phyloP scores from a whole-genome alignment of 306 rosid species.

The Quercus berberidifolia region DNA sequence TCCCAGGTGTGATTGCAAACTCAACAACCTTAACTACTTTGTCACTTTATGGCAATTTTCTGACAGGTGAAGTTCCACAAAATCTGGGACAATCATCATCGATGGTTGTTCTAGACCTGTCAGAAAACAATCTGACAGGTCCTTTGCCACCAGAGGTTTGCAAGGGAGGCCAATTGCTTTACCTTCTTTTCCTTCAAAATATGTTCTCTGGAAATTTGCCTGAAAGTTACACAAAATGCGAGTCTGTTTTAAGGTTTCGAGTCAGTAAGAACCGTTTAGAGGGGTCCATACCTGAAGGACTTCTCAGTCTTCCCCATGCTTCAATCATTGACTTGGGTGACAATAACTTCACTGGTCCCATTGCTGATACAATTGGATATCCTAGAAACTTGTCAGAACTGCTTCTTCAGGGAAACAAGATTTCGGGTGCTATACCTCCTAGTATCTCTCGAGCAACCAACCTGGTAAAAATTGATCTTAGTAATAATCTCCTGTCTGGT shows the following conservation, averaged over 20 bases:
- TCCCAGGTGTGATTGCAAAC: constrained; percentile 63
- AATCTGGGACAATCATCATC: constrained; percentile 68
- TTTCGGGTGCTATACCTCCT: constrained; percentile 77
- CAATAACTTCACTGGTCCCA: constrained; percentile 62
- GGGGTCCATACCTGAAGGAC: constrained; percentile 70
- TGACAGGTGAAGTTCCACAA: constrained; percentile 65
- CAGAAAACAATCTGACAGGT: constrained; percentile 74
- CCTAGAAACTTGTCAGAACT: constrained; percentile 79
- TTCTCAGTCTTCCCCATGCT: constrained; percentile 67
- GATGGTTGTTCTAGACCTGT: constrained; percentile 70
- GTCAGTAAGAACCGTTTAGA: constrained; percentile 60
- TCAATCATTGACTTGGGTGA: constrained; percentile 71
- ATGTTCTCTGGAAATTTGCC: constrained; percentile 77
- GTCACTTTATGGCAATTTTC: constrained; percentile 73
- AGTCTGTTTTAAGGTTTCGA: constrained; percentile 68
- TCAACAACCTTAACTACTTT: constrained; percentile 56
- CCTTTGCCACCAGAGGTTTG: constrained; percentile 76
- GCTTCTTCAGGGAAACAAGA: constrained; percentile 67
- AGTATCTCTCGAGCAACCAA: constrained; percentile 56
- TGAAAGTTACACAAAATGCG: constrained; percentile 52
- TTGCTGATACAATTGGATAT: constrained; percentile 45
- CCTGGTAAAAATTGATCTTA: constrained; percentile 84
- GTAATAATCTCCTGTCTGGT: constrained; percentile 70
- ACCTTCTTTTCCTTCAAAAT: constrained; percentile 71
- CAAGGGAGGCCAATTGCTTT: constrained; percentile 53